Percentiles rank a stretch among this genome's conserved stretches.
These are phyloP conservation scores for Nicotiana knightiana DNA, from an alignment of 257 asterid species.

Conservation along the genomic window DNA sequence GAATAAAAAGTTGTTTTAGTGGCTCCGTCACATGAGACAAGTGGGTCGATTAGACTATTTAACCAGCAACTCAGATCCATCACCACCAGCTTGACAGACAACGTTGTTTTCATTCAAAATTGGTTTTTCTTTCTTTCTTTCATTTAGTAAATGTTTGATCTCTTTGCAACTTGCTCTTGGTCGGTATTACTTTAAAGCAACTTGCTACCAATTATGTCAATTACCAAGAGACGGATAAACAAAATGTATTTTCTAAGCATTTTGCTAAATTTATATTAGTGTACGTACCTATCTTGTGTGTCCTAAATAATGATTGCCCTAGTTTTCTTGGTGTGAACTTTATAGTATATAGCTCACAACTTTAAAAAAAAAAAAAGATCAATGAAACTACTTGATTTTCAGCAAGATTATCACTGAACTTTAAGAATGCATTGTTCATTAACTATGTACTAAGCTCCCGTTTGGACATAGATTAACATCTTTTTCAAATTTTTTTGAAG, in stretches of 20 bases:
- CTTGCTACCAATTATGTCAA: background rate
- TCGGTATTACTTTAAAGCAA: constrained; percentile 11
- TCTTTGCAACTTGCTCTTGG: background rate
- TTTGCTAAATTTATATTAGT: background rate
- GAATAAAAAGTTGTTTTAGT: background rate
- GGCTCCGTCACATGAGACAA: constrained; percentile 1
- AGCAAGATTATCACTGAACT: background rate
- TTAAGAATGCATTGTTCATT: background rate
- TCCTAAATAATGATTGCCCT: background rate
- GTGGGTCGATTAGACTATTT: constrained; percentile 3
- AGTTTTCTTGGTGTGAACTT: background rate
- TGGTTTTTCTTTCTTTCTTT: background rate
- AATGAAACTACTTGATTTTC: too few relatives aligned
- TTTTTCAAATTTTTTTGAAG: too few relatives aligned
- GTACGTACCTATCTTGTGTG: background rate
- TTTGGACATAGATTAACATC: too few relatives aligned
- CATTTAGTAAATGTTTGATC: background rate
- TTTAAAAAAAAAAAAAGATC: too few relatives aligned
- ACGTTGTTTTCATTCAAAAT: constrained; percentile 2
- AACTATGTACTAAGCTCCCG: background rate
- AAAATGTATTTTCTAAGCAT: background rate
- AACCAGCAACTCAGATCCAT: background rate
- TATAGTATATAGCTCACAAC: background rate
- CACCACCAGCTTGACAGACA: background rate
- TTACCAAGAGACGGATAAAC: background rate